Percentiles rank a stretch among this genome's conserved stretches.
Conservation (phyloP, 768 basidiomycete species). For the Hypholoma fasciculare region DNA sequence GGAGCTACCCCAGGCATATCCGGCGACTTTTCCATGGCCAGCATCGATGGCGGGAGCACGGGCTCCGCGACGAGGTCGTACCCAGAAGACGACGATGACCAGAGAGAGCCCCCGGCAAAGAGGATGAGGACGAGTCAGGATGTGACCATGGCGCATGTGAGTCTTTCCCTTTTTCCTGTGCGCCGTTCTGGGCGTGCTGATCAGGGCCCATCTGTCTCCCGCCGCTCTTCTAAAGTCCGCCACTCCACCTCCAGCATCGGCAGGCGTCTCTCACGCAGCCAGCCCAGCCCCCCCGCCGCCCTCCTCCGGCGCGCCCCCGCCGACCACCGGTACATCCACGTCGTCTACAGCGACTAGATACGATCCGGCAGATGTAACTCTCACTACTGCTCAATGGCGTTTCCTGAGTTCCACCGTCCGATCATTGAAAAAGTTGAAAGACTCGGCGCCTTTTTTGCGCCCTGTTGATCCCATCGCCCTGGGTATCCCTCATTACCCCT, state of each 20-base stretch:
- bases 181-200: slow-evolving; percentile 58
- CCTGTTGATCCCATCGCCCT: slow-evolving; percentile 89
- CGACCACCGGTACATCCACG: slow-evolving; percentile 13
- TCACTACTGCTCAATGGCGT: slow-evolving; percentile 74
- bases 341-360: slow-evolving; percentile 17
- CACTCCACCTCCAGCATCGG: slow-evolving; percentile 71
- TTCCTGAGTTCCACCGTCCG: slow-evolving; percentile 79
- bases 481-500: slow-evolving; percentile 85
- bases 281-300: slow-evolving; percentile 37
- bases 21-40: slow-evolving; percentile 39
- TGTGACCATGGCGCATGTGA: slow-evolving; percentile 72
- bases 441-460: slow-evolving; percentile 75
- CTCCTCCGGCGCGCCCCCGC: slow-evolving; percentile 19
- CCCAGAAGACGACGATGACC: slow-evolving; percentile 52
- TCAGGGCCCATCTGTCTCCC: slow-evolving; percentile 19
- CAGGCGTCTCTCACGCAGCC: slow-evolving; percentile 31
- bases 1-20: slow-evolving; percentile 38
- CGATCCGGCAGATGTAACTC: slow-evolving; percentile 33
- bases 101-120: slow-evolving; percentile 80
- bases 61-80: slow-evolving; percentile 34
- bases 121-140: slow-evolving; percentile 76
- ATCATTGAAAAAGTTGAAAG: slow-evolving; percentile 83
- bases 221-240: slow-evolving; percentile 59
- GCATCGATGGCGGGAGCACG: slow-evolving; percentile 31
- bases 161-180: slow-evolving; percentile 44